Conservation (phyloP, 2,329 filamentous ascomycete genomes). For the Microsporum audouinii region DNA sequence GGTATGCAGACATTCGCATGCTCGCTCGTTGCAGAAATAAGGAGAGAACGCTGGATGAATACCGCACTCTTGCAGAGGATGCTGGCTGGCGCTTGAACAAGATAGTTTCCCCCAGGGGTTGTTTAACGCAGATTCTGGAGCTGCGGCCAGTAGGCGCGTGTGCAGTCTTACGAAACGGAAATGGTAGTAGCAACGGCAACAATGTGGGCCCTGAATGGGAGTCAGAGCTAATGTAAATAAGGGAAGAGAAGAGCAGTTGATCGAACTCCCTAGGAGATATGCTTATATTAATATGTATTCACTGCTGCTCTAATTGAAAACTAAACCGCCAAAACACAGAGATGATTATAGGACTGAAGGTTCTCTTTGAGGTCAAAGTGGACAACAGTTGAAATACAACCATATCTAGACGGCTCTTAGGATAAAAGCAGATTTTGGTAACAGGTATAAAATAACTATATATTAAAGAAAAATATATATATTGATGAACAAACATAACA, state of each 20-base stretch:
- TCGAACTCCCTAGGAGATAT: too few species aligned
- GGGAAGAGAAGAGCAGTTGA: background rate
- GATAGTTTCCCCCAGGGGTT: background rate
- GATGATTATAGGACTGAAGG: too few species aligned
- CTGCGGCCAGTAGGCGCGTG: background rate
- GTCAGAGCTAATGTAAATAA: background rate
- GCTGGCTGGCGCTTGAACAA: background rate
- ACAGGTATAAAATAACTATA: background rate
- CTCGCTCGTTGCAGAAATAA: background rate
- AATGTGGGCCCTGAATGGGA: background rate
- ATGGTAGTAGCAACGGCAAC: background rate
- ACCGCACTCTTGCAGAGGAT: background rate
- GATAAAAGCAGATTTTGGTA: background rate
- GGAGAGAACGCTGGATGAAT: background rate
- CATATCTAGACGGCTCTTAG: too few species aligned
- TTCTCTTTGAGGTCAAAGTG: too few species aligned
- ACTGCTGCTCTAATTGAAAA: too few species aligned
- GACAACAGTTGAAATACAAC: too few species aligned
- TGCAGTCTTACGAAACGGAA: background rate
- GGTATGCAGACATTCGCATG: conserved; percentile 1
- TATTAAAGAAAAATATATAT: background rate
- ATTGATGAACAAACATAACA: background rate
- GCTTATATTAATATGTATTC: too few species aligned
- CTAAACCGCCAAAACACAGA: too few species aligned
- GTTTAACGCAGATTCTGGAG: background rate